Evolutionary conservation across 1,284 basidiomycete genomes (phyloP), one percentile per base, ranked within the genome.

Genomic region (Ceratorhiza oryzae-sativae): DNA sequence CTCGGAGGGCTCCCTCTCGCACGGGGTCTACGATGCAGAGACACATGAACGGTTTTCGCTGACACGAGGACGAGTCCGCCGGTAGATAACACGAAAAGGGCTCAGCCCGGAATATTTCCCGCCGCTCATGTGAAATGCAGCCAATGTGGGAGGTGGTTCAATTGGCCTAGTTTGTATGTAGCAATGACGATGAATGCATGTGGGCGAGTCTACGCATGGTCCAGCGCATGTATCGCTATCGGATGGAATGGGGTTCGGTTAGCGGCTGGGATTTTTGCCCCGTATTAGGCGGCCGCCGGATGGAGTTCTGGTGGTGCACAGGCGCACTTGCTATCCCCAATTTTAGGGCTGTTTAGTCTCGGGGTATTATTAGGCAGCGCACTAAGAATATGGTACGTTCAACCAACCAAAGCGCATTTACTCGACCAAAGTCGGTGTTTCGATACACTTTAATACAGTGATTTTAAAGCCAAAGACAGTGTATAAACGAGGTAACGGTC

Each of bases 51-150:
- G 39, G 15, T 48, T 48, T 48, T 5, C 45, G 45, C 45, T 5
- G 45, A 20, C 45, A 48, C 45, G 15, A 48, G 36, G 36, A 13
- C 6, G 36, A n/a, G 12, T 10, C 9, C 18, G 9, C 18, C 45
- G 45, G n/a, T 48, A 18, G 45, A 48, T 48, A 48, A 48, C 45
- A 48, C 45, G 45, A 48, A 48, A 48, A 48, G 45, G 45, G 45
- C 45, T 20, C 45, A 48, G 45, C 45, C 45, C 20, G 45, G 45
- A 15, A 48, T 48, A 4, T 39, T 18, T 6, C 12, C 45, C 20
- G 45, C 4, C 45, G 45, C 20, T 48, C 45, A 48, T 20, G 45
- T 48, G 45, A 48, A 48, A 48, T 48, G 18, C 45, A 48, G 45
- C 5, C 45, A 48, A 48, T 39, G 36, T 39, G 36, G 36, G n/a